Evolutionary conservation across 306 rosid species (phyloP).

Genomic region (Mimosa bimucronata): DNA sequence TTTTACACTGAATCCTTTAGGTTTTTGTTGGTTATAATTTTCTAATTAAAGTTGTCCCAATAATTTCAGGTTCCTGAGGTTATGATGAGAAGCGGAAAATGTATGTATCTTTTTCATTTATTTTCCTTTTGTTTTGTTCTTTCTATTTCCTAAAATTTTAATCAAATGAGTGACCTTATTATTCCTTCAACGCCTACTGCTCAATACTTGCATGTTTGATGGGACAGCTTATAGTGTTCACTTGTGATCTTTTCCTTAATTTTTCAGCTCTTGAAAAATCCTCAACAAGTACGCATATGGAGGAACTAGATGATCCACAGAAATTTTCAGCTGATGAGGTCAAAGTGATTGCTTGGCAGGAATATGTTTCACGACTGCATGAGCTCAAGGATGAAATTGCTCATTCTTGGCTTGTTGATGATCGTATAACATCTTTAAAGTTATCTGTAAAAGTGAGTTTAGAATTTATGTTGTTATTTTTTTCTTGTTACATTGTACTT

Average conservation of each 20-base stretch:
- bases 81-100: slow-evolving; percentile 74
- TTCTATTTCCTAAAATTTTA: neutral
- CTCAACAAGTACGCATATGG: slow-evolving; percentile 73
- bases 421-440: slow-evolving; percentile 80
- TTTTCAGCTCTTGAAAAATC: slow-evolving; percentile 72
- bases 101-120: slow-evolving; percentile 55
- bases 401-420: slow-evolving; percentile 79
- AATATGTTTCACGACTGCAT: slow-evolving; percentile 76
- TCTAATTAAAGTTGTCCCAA: slow-evolving; percentile 12
- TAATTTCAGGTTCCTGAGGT: slow-evolving; percentile 73
- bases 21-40: slow-evolving; percentile 19
- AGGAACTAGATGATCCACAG: slow-evolving; percentile 79
- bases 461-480: slow-evolving; percentile 20
- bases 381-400: slow-evolving; percentile 88
- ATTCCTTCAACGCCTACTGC: neutral
- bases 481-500: slow-evolving; percentile 30
- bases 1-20: slow-evolving; percentile 30
- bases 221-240: neutral
- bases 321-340: slow-evolving; percentile 65
- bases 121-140: slow-evolving; percentile 25
- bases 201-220: neutral
- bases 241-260: slow-evolving; percentile 30
- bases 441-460: slow-evolving; percentile 74
- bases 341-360: slow-evolving; percentile 80
- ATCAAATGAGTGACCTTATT: neutral